Conservation (phyloP, 371 early-diverging fungal species). For the Thermomucor indicae-seudaticae region DNA sequence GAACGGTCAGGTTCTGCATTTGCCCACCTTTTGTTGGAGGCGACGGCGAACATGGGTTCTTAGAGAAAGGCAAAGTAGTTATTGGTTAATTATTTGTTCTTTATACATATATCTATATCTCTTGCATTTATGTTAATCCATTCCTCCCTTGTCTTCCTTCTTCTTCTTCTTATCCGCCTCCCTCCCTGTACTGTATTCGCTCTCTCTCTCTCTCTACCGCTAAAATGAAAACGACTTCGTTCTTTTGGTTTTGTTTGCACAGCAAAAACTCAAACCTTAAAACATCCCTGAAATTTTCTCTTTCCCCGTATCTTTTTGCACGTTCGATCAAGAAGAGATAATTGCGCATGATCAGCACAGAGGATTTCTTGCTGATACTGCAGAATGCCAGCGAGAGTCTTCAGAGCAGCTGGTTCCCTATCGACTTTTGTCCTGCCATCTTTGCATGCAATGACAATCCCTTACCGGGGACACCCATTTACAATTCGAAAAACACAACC, state of each 20-base stretch:
- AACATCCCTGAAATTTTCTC: too few relatives aligned
- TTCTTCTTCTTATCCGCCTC: too few relatives aligned
- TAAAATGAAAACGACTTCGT: too few relatives aligned
- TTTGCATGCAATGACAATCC: constrained; percentile 35
- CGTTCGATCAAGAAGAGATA: too few relatives aligned
- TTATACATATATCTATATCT: not conserved
- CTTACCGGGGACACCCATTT: constrained; percentile 38
- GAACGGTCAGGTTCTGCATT: constrained; percentile 20
- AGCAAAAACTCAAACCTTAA: not conserved
- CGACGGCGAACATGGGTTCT: constrained; percentile 19
- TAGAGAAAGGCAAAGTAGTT: constrained; percentile 14
- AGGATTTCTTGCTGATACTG: not conserved
- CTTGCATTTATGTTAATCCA: not conserved
- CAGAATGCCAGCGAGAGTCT: not conserved
- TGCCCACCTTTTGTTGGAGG: constrained; percentile 30
- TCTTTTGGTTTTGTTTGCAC: not conserved
- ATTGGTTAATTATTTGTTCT: not conserved
- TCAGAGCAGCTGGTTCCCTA: constrained; percentile 5
- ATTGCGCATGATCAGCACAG: too few relatives aligned
- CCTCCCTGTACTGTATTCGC: not conserved
- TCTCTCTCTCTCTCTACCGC: not conserved
- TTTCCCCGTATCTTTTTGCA: too few relatives aligned
- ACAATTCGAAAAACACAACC: constrained; percentile 38
- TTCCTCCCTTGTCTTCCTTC: not conserved
- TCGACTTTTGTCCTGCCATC: constrained; percentile 21